Base-by-base conservation (phyloP, 305 asterid genomes). In the Rubia tinctorum region DNA sequence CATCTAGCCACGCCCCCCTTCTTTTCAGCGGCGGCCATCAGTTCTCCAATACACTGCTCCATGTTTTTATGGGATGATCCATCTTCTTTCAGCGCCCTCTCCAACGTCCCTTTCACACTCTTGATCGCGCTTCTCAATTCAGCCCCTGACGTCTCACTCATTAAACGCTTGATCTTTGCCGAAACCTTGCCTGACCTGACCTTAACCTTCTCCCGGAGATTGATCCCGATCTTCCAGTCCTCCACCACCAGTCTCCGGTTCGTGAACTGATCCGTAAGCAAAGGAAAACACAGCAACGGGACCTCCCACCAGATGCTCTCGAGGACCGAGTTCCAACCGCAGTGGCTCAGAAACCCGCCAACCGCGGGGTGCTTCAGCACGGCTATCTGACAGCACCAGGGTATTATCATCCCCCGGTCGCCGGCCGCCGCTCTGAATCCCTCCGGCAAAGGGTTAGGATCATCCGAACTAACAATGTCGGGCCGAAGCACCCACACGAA, bases 401-500 rank as follows among this genome's bases (percentile, higher is more conserved):
- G 80, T 4, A 81, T 30, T 20, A 85, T 59, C 73, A 80, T n/a
- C 15, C 80, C 84, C 0, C 80, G 78, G 15, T 56, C 78, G 6
- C 74, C 17, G 1, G 60, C 71, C 20, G 64, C 76, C 18, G 44
- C 66, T 59, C 22, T 12, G 27, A 77, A 71, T 11, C 62, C 81
- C 0, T 60, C 74, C 5, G 83, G 84, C 64, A 85, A 55, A 6
- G 75, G 82, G 17, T 79, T 72, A 2, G 20, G 23, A 9, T 83
- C 85, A 18, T 77, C 69, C 13, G 83, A 76, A 43, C 79, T 72
- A 4, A 81, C 87, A 18, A 76, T 77, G 53, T 85, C 87, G 2
- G 84, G 82, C 44, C 87, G 74, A 13, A 82, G 73, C 34, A 79
- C 82, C 89, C 87, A 82, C 4, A 82, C 44, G 47, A 82, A 85